A percentile compares a stretch with the other conserved stretches of the same genome.
phyloP scores from a whole-genome alignment of 1,284 basidiomycete species.

The Melampsora larici-populina region DNA sequence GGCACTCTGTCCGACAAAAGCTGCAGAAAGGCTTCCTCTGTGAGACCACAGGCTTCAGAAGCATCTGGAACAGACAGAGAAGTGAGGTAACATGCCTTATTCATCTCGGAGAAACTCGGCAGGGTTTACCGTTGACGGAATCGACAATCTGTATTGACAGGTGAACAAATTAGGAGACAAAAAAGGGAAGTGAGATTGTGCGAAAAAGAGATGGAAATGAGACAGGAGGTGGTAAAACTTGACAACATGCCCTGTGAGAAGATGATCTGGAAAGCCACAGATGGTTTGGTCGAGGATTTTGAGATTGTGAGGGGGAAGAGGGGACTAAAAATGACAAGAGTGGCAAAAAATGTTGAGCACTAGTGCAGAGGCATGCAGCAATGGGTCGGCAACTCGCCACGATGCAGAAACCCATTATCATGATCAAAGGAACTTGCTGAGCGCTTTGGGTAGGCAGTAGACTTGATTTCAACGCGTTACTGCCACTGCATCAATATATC shows the following conservation, averaged over 20 bases:
- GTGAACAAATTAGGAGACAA: constrained; percentile 12
- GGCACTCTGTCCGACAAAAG: constrained; percentile 17
- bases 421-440: not conserved
- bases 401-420: constrained; percentile 2
- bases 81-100: constrained; percentile 33
- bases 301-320: constrained; percentile 5
- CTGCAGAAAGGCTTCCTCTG: constrained; percentile 10
- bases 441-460: not conserved
- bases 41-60: constrained; percentile 3
- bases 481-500: not conserved
- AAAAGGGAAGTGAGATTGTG: constrained; percentile 16
- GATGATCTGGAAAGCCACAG: constrained; percentile 10
- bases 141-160: constrained; percentile 8
- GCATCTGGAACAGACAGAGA: constrained; percentile 19
- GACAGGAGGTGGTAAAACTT: constrained; percentile 3
- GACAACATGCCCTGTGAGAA: constrained; percentile 6
- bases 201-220: constrained; percentile 1
- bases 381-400: constrained; percentile 2
- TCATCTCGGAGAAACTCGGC: constrained; percentile 31
- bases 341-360: not conserved
- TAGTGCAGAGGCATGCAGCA: constrained; percentile 6
- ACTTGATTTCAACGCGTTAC: not conserved
- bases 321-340: constrained; percentile 4
- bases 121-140: constrained; percentile 9
- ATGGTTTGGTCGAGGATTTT: not conserved